These are phyloP conservation scores for Strobilomyces echinocephalus DNA, from an alignment of 768 basidiomycete species.

Conservation along the genomic window DNA sequence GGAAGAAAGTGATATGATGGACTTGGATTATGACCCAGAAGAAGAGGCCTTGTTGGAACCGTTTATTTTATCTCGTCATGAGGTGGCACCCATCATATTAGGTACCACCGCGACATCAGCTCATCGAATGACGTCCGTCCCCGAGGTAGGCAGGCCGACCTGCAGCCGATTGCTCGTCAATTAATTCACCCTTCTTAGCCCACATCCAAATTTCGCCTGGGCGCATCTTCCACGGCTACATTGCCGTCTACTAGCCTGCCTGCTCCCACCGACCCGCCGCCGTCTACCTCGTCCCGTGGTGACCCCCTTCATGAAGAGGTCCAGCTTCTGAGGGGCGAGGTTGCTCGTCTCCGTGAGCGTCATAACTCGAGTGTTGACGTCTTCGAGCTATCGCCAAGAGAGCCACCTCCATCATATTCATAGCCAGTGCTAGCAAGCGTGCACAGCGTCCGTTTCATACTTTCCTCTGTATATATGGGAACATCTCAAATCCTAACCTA, in stretches of 20 bases:
- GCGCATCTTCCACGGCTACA: neutral
- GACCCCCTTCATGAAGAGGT: neutral
- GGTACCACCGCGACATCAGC: no score
- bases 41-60: conserved; percentile 2
- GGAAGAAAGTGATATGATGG: no score
- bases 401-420: no score
- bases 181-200: no score
- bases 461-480: no score
- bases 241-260: neutral
- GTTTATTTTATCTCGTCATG: neutral
- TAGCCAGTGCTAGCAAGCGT: no score
- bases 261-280: neutral
- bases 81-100: neutral
- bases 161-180: neutral
- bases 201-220: no score
- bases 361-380: neutral
- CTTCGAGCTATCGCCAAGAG: neutral
- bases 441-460: no score
- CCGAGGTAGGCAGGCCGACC: neutral
- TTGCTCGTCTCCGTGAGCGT: neutral
- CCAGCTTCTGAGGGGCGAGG: neutral
- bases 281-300: no score
- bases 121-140: neutral
- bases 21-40: no score
- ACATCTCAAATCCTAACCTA: no score